These are phyloP conservation scores for Sugiyamaella paludigena DNA, from an alignment of 1,139 yeast genomes.

Conservation along the genomic window DNA sequence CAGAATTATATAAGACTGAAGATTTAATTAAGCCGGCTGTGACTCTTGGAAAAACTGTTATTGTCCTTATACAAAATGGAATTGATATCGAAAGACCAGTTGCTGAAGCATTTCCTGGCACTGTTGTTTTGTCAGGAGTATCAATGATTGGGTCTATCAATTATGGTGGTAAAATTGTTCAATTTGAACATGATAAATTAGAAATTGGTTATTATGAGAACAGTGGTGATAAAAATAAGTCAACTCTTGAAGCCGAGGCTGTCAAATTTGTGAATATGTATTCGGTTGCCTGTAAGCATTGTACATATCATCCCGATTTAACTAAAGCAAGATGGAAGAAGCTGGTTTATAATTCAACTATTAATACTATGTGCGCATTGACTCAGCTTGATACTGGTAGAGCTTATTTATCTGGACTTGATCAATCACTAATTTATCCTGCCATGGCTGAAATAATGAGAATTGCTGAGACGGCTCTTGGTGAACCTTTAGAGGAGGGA, in stretches of 20 bases:
- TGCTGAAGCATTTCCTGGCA: conserved; percentile 55
- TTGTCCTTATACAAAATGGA: conserved; percentile 72
- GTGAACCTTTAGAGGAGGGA: conserved; percentile 53
- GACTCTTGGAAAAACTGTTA: conserved; percentile 46
- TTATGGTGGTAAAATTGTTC: conserved; percentile 50
- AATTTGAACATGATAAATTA: conserved; percentile 51
- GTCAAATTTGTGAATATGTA: conserved; percentile 52
- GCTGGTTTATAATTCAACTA: conserved; percentile 64
- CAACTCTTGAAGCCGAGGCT: conserved; percentile 34
- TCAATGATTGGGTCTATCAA: conserved; percentile 66
- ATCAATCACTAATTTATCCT: conserved; percentile 43
- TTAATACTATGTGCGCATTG: conserved; percentile 60
- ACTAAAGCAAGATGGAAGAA: conserved; percentile 59
- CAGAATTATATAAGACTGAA: conserved; percentile 61
- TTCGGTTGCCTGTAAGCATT: conserved; percentile 45
- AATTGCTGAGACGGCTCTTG: conserved; percentile 53
- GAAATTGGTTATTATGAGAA: conserved; percentile 52
- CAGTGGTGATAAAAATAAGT: conserved; percentile 20
- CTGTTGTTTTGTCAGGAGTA: conserved; percentile 63
- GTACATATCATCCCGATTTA: conserved; percentile 43
- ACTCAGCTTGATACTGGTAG: conserved; percentile 61
- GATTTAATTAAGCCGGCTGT: conserved; percentile 60
- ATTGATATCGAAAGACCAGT: conserved; percentile 67
- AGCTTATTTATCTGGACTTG: conserved; percentile 53
- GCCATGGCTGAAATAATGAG: conserved; percentile 64